Percentiles rank a stretch among this genome's conserved stretches.
These are phyloP conservation scores for Torulaspora delbrueckii DNA, from an alignment of 805 yeast species.

Conservation along the genomic window DNA sequence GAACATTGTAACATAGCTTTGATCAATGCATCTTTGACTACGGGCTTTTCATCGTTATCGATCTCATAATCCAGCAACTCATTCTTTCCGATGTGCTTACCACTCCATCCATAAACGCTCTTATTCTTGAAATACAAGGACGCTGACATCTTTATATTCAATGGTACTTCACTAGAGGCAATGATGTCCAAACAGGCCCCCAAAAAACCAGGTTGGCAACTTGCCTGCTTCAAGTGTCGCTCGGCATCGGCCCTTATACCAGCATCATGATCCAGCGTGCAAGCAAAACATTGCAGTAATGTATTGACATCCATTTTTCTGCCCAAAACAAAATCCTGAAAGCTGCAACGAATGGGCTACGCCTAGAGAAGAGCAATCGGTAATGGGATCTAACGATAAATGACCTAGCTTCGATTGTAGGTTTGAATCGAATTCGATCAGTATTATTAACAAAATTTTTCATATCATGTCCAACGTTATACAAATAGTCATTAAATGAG, in stretches of 20 bases:
- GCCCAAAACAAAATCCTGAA: background rate
- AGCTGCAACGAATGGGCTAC: background rate
- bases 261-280: slow-evolving; percentile 68
- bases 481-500: slow-evolving; percentile 2
- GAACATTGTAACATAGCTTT: slow-evolving; percentile 52
- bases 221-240: slow-evolving; percentile 52
- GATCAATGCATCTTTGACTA: slow-evolving; percentile 63
- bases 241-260: slow-evolving; percentile 65
- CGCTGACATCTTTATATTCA: slow-evolving; percentile 60
- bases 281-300: slow-evolving; percentile 70
- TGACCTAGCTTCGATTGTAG: background rate
- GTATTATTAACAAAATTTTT: slow-evolving; percentile 5
- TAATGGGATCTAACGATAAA: background rate
- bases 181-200: slow-evolving; percentile 80
- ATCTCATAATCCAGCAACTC: slow-evolving; percentile 36
- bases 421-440: background rate
- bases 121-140: slow-evolving; percentile 81
- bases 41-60: slow-evolving; percentile 67
- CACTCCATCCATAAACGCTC: slow-evolving; percentile 58
- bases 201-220: slow-evolving; percentile 62
- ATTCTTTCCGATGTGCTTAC: slow-evolving; percentile 26
- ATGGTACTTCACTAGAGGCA: slow-evolving; percentile 45
- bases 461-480: slow-evolving; percentile 7
- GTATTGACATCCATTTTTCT: slow-evolving; percentile 58
- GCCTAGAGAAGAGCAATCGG: background rate